These are phyloP conservation scores for Hymenoscyphus occultus DNA, from an alignment of 2,329 filamentous ascomycete species.

Conservation along the genomic window DNA sequence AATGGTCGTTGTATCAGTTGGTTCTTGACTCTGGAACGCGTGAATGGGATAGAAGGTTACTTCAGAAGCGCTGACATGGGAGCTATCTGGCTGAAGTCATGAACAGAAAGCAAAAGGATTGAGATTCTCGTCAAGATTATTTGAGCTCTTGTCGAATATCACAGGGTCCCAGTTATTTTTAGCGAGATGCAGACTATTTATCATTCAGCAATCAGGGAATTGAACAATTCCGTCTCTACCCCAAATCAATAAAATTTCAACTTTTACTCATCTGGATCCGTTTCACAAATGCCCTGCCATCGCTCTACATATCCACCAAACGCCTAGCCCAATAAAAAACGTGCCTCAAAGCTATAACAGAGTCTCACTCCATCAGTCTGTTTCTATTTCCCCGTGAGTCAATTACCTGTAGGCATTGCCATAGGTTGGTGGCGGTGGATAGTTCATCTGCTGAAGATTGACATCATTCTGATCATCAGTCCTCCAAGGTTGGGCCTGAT, in stretches of 20 bases:
- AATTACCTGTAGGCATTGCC: not conserved
- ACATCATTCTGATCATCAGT: slow-evolving; percentile 7
- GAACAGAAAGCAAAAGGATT: not conserved
- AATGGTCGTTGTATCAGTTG: not conserved
- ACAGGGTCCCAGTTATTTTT: too few species aligned
- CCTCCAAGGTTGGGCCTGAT: slow-evolving; percentile 14
- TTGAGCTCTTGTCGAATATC: not conserved
- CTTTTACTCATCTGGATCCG: too few species aligned
- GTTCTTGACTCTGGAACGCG: not conserved
- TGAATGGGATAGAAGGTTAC: not conserved
- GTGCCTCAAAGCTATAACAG: not conserved
- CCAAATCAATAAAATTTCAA: too few species aligned
- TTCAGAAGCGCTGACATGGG: not conserved
- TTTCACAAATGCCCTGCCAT: not conserved
- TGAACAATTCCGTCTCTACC: too few species aligned
- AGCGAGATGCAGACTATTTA: too few species aligned
- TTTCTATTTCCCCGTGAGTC: not conserved
- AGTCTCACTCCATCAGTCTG: not conserved
- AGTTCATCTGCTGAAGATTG: slow-evolving; percentile 10
- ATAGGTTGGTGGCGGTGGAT: slow-evolving; percentile 6
- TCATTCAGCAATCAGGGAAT: too few species aligned
- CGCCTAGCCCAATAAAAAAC: not conserved
- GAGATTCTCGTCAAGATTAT: not conserved
- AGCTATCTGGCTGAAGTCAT: not conserved
- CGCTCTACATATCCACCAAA: not conserved